A percentile compares a stretch with the other conserved stretches of the same genome.
These are phyloP conservation scores for Carex myosuroides DNA, from an alignment of 176 grass and related monocot genomes.

Conservation along the genomic window DNA sequence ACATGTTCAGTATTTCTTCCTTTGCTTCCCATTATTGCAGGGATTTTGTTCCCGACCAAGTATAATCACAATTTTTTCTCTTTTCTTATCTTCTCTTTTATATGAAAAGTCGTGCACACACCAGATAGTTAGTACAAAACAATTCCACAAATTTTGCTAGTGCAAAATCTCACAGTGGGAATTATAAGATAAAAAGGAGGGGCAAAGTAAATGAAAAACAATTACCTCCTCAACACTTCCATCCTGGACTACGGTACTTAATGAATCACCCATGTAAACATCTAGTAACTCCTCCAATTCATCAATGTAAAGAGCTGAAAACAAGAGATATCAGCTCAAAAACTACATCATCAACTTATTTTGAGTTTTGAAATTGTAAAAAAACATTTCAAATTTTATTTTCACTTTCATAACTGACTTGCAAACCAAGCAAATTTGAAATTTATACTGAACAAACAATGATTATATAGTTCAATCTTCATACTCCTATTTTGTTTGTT, in stretches of 20 bases:
- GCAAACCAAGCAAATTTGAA: background rate
- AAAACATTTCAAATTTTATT: background rate
- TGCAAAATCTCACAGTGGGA: background rate
- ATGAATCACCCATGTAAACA: conserved; percentile 30
- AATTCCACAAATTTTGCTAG: background rate
- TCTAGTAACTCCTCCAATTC: conserved; percentile 69
- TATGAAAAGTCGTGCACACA: background rate
- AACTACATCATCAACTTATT: background rate
- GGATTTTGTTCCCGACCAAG: background rate
- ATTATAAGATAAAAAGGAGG: background rate
- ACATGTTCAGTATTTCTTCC: background rate
- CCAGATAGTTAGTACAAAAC: background rate
- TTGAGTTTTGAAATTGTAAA: background rate
- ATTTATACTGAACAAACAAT: background rate
- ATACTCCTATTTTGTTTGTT: background rate
- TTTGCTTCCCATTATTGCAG: background rate
- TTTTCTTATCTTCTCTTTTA: background rate
- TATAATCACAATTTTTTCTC: background rate
- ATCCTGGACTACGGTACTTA: conserved; percentile 65
- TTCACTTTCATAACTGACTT: background rate
- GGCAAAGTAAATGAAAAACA: background rate
- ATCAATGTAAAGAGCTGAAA: conserved; percentile 65
- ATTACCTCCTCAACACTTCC: conserved; percentile 74
- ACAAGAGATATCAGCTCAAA: background rate
- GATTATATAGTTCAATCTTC: background rate